Evolutionary conservation across 176 grass and related monocot genomes (phyloP).

Genomic region (Luzula sylvatica): DNA sequence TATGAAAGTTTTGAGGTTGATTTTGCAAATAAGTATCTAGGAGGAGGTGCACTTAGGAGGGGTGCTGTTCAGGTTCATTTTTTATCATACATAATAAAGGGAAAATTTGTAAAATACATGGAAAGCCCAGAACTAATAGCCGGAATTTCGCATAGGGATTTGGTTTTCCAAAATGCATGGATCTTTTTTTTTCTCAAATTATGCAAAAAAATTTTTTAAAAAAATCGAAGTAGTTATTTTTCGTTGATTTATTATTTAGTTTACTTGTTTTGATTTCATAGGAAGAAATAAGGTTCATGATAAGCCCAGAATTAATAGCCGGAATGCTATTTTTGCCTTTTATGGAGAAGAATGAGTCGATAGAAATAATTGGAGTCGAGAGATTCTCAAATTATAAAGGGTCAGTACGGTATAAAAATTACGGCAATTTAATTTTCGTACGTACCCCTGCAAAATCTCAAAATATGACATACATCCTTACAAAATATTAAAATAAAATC

Average conservation of each 20-base stretch:
- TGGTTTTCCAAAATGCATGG: no score
- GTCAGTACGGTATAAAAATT: constrained; percentile 38
- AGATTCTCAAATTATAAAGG: constrained; percentile 70
- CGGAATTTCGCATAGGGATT: no score
- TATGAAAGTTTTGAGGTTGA: constrained; percentile 75
- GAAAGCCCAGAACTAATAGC: no score
- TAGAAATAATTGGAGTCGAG: constrained; percentile 79
- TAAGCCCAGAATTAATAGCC: constrained; percentile 67
- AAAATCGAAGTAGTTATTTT: no score
- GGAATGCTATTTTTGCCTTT: constrained; percentile 73
- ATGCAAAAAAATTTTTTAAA: no score
- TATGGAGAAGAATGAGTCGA: constrained; percentile 80
- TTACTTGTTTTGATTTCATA: constrained; percentile 1
- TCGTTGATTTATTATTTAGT: not conserved
- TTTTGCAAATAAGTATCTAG: constrained; percentile 89
- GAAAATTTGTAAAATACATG: no score
- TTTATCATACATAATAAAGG: no score
- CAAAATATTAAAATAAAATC: no score
- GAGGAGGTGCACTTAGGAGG: constrained; percentile 66
- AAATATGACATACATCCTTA: no score
- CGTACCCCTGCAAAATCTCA: no score
- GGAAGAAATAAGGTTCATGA: constrained; percentile 92
- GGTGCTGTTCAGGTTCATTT: constrained; percentile 81
- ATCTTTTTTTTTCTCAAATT: no score
- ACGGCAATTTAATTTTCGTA: no score